phyloP scores from a whole-genome alignment of 2,329 filamentous ascomycete genomes.

The Pseudogymnoascus sp. region DNA sequence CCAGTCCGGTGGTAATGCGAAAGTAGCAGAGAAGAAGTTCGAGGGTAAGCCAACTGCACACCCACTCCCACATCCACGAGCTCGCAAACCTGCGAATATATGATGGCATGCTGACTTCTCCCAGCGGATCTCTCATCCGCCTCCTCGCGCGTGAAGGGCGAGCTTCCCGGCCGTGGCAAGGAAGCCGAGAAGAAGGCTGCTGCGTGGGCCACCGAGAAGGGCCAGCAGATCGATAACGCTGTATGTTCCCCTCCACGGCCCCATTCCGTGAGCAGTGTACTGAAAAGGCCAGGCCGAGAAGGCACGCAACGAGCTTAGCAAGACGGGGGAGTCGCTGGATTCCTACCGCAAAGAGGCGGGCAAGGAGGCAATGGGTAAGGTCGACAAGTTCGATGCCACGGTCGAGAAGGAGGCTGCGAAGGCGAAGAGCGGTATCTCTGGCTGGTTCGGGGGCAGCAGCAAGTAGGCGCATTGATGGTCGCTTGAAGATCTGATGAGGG shows the following conservation, averaged over 20 bases:
- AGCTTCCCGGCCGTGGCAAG: conserved; percentile 54
- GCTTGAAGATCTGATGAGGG: no score
- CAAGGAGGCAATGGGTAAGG: conserved; percentile 58
- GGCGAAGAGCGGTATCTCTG: conserved; percentile 73
- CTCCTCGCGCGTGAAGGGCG: conserved; percentile 55
- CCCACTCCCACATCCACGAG: not conserved
- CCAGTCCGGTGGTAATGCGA: conserved; percentile 69
- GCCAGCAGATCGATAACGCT: conserved; percentile 58
- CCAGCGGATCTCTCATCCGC: conserved; percentile 71
- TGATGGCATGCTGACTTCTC: not conserved
- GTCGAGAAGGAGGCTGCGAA: conserved; percentile 71
- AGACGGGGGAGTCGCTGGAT: conserved; percentile 53
- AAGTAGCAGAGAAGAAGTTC: conserved; percentile 75
- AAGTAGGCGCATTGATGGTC: not conserved
- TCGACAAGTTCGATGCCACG: conserved; percentile 75
- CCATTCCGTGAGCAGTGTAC: not conserved
- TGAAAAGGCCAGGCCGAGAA: conserved; percentile 43
- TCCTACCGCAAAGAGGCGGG: conserved; percentile 54
- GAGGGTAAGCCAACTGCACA: conserved; percentile 54
- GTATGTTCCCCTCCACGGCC: conserved; percentile 40
- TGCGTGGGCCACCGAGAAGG: conserved; percentile 51
- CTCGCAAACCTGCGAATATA: not conserved
- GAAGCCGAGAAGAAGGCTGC: conserved; percentile 58
- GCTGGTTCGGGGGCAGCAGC: conserved; percentile 66
- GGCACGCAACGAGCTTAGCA: conserved; percentile 53